Base-by-base conservation (phyloP, 805 yeast genomes). In the Lipomyces kockii region DNA sequence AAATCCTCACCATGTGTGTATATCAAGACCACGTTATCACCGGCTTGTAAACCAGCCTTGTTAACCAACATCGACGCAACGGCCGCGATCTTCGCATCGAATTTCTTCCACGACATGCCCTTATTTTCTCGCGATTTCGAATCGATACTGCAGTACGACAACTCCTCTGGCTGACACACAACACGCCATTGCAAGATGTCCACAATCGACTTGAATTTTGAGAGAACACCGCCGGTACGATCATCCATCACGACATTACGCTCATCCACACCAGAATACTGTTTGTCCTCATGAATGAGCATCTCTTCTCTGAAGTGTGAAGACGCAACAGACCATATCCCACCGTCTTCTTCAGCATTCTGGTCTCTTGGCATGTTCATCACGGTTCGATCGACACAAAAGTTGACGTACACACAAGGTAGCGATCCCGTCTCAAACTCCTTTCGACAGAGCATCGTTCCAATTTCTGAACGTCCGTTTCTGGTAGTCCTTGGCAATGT, bases 401-500 rank as follows among this genome's bases (percentile, higher is more conserved):
- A 95, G 75, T 91, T 92, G 62, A 92, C 92, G 78, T 87, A 93
- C 34, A 86, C 88, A 0, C 97, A 88, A n/a, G 86, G 83, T 27
- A 95, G 79, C n/a, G 84, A 82, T 1, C 98, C 98, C 71, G 87
- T 89, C 54, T 87, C 81, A 75, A 92, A 92, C 71, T 86, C 84
- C 71, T 88, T 86, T 74, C 88, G 91, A 78, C 90, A 92, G 74
- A 87, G 84, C 89, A 87, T 91, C 73, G 93, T 95, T 0, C 98
- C 98, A 70, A 95, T 89, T 73, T 95, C 98, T 25, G 91, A 83
- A 8, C 97, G 89, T 27, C 97, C 97, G 77, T 91, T 87, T 72
- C 95, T 82, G 74, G 87, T 82, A 39, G 96, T 89, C 75, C 97
- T 85, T 2, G 99, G 97, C 32, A 95, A 80, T 0, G 92, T 83